phyloP scores from a whole-genome alignment of 495 filamentous ascomycete genomes.

The Podospora bellae-mahoneyi region DNA sequence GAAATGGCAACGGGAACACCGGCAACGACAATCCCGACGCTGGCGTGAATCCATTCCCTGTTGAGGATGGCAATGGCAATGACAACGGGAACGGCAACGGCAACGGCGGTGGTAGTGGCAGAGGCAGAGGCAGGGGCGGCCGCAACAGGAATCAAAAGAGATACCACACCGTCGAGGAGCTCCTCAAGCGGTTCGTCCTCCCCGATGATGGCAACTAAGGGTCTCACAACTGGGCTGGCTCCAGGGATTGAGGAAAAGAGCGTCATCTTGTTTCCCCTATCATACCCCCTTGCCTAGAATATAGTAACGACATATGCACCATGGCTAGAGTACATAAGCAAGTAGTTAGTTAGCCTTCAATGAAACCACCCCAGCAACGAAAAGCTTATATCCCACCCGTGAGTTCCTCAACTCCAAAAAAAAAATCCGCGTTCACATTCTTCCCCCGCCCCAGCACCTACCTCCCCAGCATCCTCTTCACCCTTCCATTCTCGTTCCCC shows the following conservation, averaged over 20 bases:
- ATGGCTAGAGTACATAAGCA: neutral
- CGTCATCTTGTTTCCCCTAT: neutral
- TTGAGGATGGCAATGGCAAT: neutral
- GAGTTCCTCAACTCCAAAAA: too few species aligned
- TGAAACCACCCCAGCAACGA: too few species aligned
- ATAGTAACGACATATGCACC: too few species aligned
- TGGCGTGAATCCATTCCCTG: neutral
- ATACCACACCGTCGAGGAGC: conserved; percentile 1
- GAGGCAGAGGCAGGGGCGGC: neutral
- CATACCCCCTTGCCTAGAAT: neutral
- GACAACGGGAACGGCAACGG: neutral
- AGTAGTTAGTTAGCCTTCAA: too few species aligned
- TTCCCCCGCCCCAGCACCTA: too few species aligned
- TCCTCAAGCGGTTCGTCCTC: neutral
- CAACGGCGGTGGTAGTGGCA: neutral
- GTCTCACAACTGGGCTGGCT: neutral
- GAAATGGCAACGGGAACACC: neutral
- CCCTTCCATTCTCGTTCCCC: too few species aligned
- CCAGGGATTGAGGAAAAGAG: neutral
- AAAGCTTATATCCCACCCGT: too few species aligned
- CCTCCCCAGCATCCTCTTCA: too few species aligned
- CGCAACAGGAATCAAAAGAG: neutral
- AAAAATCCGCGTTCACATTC: too few species aligned
- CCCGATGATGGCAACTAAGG: neutral
- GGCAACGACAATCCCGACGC: neutral